Percentiles rank a stretch among this genome's conserved stretches.
Conservation (phyloP, 371 early-diverging fungal species). For the Nematocida sp. region DNA sequence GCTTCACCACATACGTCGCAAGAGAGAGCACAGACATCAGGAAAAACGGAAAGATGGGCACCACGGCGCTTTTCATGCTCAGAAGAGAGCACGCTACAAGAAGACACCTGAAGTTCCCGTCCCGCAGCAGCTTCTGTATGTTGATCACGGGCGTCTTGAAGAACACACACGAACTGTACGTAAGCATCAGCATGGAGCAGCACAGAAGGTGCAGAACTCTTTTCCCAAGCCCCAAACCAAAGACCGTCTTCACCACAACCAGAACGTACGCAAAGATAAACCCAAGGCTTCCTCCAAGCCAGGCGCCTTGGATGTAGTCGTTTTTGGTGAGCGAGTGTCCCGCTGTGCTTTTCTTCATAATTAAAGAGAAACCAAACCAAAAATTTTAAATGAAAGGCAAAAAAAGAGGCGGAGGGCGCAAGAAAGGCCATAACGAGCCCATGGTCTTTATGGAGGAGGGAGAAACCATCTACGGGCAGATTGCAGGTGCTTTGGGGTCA, state of each 20-base stretch:
- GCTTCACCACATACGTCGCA: conserved; percentile 28
- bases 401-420: conserved; percentile 46
- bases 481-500: conserved; percentile 85
- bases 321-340: conserved; percentile 2
- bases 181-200: conserved; percentile 21
- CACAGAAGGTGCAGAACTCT: conserved; percentile 25
- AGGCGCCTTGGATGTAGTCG: not conserved
- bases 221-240: not conserved
- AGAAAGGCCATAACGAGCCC: conserved; percentile 47
- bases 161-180: conserved; percentile 35
- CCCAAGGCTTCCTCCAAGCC: conserved; percentile 14
- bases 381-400: conserved; percentile 45
- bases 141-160: conserved; percentile 30
- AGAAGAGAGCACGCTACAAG: conserved; percentile 34
- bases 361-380: conserved; percentile 15
- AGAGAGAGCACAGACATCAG: conserved; percentile 53
- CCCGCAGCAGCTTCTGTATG: conserved; percentile 43
- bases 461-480: conserved; percentile 73
- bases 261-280: conserved; percentile 14
- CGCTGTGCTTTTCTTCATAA: conserved; percentile 6
- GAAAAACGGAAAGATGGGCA: conserved; percentile 58
- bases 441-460: conserved; percentile 58
- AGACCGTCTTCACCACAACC: conserved; percentile 1
- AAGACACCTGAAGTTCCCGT: conserved; percentile 42
- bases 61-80: conserved; percentile 6